Base-by-base conservation (phyloP, 768 basidiomycete species). In the Cytidiella melzeri region DNA sequence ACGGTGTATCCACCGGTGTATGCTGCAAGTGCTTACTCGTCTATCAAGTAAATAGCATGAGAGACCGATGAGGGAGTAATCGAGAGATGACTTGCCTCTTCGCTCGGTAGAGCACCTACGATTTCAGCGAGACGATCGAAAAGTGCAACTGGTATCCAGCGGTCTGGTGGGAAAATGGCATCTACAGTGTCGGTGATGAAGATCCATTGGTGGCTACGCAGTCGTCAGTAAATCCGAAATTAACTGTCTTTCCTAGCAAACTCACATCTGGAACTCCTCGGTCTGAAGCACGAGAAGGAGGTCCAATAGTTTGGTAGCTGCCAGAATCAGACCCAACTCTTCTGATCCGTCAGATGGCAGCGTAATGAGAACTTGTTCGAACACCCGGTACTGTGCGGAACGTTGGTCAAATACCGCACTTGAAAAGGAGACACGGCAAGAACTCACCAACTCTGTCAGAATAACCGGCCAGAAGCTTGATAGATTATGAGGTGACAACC, bases 121-220 rank as follows among this genome's bases (percentile, higher is more conserved):
- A 92, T 79, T 54, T 94, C 92, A 38, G 91, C 83, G 0, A 98
- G 73, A 48, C 86, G 86, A 61, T 99, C 96, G 67, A 97, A 78
- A 73, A 96, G 82, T 2, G 92, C 87, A 56, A 87, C 86, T 0
- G 94, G 89, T 50, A 73, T 72, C 79, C 86, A 92, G 40, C 83
- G 73, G 50, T 92, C 84, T 0, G 92, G 88, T 15, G 82, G 84
- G 67, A 92, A 93, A 27, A 93, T 78, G 0, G 95, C 93, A 59
- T 98, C 96, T 5, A 94, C 90, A 0, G 95, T 98, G 65, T 99
- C 95, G 2, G 93, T 96, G 38, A 97, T 82, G 65, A 98, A 99
- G 60, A 96, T 89, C 95, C 96, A 99, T 71, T 99, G 93, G 64
- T 98, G 89, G 63, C 87, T 90, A 56, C 18, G 45, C n/a, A 19